A percentile compares a stretch with the other conserved stretches of the same genome.
Evolutionary conservation across 2,329 filamentous ascomycete species (phyloP).

Genomic region (Penicillium crustosum): DNA sequence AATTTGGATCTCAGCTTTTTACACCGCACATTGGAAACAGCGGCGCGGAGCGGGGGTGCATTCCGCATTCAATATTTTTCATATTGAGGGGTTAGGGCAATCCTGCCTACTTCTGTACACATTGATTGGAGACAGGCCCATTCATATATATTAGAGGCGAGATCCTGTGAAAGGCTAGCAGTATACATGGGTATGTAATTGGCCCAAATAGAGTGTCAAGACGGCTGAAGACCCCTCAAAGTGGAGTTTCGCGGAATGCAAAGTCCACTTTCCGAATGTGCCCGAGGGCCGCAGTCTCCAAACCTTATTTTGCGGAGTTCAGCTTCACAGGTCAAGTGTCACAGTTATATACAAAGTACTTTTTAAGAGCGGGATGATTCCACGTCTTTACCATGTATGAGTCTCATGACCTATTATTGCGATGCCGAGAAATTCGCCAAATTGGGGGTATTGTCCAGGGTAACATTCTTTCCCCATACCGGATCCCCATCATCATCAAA

Average conservation of each 20-base stretch:
- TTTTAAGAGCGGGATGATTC: neutral
- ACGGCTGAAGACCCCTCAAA: neutral
- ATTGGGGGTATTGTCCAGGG: constrained; percentile 21
- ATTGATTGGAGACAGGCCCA: neutral
- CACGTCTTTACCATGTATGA: neutral
- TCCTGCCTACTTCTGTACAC: neutral
- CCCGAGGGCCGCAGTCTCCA: neutral
- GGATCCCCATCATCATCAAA: constrained; percentile 87
- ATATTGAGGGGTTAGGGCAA: neutral
- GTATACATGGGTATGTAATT: neutral
- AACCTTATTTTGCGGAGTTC: neutral
- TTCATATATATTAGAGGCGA: neutral
- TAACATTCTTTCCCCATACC: constrained; percentile 50
- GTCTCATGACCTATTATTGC: constrained; percentile 14
- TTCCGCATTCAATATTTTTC: neutral
- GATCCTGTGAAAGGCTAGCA: neutral
- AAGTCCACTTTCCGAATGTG: neutral
- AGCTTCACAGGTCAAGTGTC: too few species aligned
- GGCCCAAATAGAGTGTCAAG: neutral
- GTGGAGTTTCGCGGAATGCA: neutral
- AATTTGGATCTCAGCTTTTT: neutral
- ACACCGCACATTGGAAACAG: neutral
- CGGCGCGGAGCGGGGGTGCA: neutral
- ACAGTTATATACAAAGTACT: too few species aligned
- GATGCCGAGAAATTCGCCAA: constrained; percentile 30